Conservation (phyloP, 2,329 filamentous ascomycete genomes). For the Atkinsonella hypoxylon region DNA sequence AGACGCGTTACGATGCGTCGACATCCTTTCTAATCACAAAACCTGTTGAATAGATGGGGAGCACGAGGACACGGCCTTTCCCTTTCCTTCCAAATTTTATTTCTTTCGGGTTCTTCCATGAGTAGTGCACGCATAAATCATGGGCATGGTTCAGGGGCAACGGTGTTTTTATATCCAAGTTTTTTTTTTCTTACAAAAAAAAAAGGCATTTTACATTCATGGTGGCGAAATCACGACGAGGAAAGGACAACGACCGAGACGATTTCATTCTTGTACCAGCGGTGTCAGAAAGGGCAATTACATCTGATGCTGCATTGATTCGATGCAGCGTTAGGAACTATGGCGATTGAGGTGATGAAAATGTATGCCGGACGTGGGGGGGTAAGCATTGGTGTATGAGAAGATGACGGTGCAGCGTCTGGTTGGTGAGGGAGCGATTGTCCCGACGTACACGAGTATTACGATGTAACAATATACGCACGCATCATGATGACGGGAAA, state of each 20-base stretch:
- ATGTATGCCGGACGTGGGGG: too few species aligned
- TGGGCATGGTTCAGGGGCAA: neutral
- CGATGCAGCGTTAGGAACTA: too few species aligned
- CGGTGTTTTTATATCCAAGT: neutral
- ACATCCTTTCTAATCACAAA: neutral
- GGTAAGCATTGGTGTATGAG: too few species aligned
- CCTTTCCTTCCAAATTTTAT: neutral
- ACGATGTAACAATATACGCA: neutral
- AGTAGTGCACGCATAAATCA: neutral
- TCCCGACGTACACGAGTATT: neutral
- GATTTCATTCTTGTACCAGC: neutral
- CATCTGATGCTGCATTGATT: neutral
- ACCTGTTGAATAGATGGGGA: neutral
- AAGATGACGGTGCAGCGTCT: too few species aligned
- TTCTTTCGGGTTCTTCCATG: neutral
- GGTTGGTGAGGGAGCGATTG: neutral
- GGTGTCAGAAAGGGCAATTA: neutral
- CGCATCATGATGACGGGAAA: neutral
- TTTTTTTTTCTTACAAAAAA: too few species aligned
- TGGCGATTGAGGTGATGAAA: too few species aligned
- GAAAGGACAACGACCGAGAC: neutral
- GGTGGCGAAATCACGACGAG: neutral
- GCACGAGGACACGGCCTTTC: neutral
- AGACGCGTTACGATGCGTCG: neutral
- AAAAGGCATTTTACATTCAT: neutral